Percentiles rank a stretch among this genome's conserved stretches.
Conservation (phyloP, 257 asterid species). For the Salvia hispanica region DNA sequence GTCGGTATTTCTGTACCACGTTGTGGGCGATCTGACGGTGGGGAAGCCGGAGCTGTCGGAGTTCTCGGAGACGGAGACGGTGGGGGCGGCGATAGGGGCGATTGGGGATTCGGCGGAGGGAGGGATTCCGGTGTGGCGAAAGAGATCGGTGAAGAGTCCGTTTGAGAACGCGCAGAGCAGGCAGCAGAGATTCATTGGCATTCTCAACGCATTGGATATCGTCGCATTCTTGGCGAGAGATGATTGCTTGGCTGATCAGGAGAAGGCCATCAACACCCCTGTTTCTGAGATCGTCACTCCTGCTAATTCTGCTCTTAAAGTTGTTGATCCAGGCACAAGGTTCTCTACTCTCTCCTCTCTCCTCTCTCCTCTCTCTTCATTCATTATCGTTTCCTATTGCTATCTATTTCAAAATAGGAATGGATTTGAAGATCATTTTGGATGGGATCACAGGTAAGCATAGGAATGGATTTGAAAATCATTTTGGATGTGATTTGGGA, state of each 20-base stretch:
- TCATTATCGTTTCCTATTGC: too few relatives aligned
- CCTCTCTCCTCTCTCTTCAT: not conserved
- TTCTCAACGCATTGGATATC: conserved; percentile 78
- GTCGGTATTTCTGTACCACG: conserved; percentile 87
- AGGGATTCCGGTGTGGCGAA: conserved; percentile 90
- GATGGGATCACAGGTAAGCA: too few relatives aligned
- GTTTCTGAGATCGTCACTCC: conserved; percentile 81
- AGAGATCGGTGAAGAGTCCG: conserved; percentile 54
- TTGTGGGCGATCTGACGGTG: conserved; percentile 97
- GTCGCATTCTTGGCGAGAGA: conserved; percentile 82
- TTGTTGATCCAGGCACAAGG: conserved; percentile 97
- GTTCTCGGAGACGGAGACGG: conserved; percentile 77
- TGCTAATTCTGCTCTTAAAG: conserved; percentile 66
- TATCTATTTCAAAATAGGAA: too few relatives aligned
- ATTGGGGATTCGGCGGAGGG: conserved; percentile 89
- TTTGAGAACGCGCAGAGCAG: conserved; percentile 73
- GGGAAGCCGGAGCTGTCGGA: conserved; percentile 96
- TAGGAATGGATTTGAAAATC: too few relatives aligned
- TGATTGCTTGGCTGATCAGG: conserved; percentile 69
- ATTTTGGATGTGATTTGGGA: too few relatives aligned
- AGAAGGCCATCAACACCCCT: conserved; percentile 74
- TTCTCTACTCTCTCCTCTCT: conserved; percentile 25
- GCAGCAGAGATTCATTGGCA: conserved; percentile 88
- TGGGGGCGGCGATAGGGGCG: conserved; percentile 80
- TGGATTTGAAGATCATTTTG: too few relatives aligned